Evolutionary conservation across 306 rosid species (phyloP).

Genomic region (Coriaria nepalensis): DNA sequence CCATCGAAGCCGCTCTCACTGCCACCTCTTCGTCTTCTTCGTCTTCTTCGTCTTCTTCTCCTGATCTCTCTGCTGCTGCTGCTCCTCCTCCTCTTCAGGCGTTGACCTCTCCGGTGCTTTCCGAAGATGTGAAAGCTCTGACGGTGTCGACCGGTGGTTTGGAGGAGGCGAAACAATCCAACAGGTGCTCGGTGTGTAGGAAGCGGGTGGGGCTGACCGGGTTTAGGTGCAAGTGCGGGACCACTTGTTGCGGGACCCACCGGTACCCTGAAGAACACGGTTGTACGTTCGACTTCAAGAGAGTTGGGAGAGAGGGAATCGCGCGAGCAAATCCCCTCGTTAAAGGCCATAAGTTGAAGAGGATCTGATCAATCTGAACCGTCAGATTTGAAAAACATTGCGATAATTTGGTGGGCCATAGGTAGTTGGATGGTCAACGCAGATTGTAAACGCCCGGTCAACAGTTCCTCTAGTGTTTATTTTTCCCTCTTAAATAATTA

Average conservation of each 20-base stretch:
- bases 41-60: slow-evolving; percentile 11
- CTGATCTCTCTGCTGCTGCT: too few relatives aligned
- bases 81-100: slow-evolving; percentile 18
- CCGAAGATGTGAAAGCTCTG: slow-evolving; percentile 8
- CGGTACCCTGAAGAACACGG: slow-evolving; percentile 87
- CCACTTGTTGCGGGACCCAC: slow-evolving; percentile 73
- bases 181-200: slow-evolving; percentile 56
- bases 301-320: slow-evolving; percentile 68
- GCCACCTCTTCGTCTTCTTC: slow-evolving; percentile 18
- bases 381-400: neutral
- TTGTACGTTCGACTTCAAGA: slow-evolving; percentile 70
- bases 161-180: slow-evolving; percentile 15
- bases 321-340: slow-evolving; percentile 73
- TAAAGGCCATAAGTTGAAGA: slow-evolving; percentile 58
- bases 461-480: too few relatives aligned
- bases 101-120: slow-evolving; percentile 8
- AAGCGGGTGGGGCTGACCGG: slow-evolving; percentile 81
- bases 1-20: slow-evolving; percentile 58
- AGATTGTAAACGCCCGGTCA: too few relatives aligned
- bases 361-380: slow-evolving; percentile 32
- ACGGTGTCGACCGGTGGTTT: neutral
- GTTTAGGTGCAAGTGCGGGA: slow-evolving; percentile 68
- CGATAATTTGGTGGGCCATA: neutral
- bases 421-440: too few relatives aligned
- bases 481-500: too few relatives aligned